Evolutionary conservation across 1,284 basidiomycete genomes (phyloP).

Genomic region (Puccinia hordei): DNA sequence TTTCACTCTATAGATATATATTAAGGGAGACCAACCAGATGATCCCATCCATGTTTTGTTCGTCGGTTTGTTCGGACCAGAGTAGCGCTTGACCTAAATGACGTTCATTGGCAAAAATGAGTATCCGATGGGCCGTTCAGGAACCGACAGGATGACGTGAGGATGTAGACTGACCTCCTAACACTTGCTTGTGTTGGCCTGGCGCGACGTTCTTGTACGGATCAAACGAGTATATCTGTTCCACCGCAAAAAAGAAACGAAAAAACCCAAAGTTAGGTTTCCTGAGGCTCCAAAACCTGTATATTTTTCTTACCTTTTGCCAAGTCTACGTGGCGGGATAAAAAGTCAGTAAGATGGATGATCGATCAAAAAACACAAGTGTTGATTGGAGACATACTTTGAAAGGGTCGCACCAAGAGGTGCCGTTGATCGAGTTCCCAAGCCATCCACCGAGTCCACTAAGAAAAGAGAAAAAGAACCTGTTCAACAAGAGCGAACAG

Average conservation of each 20-base stretch:
- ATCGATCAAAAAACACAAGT: background rate
- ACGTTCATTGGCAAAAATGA: too few relatives aligned
- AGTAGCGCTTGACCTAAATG: slow-evolving; percentile 68
- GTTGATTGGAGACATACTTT: slow-evolving; percentile 59
- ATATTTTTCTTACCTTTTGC: slow-evolving; percentile 64
- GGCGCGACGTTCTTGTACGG: slow-evolving; percentile 67
- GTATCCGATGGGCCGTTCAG: too few relatives aligned
- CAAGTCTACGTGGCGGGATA: slow-evolving; percentile 62
- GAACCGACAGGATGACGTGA: too few relatives aligned
- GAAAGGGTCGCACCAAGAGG: slow-evolving; percentile 73
- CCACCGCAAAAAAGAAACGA: background rate
- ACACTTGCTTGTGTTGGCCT: slow-evolving; percentile 42
- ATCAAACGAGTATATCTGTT: slow-evolving; percentile 71
- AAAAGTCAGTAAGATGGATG: background rate
- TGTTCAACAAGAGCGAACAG: background rate
- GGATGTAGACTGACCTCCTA: slow-evolving; percentile 39
- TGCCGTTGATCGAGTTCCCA: slow-evolving; percentile 65
- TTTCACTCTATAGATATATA: too few relatives aligned
- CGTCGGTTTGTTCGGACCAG: slow-evolving; percentile 76
- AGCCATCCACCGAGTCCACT: slow-evolving; percentile 80
- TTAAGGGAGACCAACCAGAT: slow-evolving; percentile 65
- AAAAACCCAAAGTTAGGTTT: too few relatives aligned
- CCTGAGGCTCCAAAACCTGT: background rate
- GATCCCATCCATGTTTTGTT: slow-evolving; percentile 71
- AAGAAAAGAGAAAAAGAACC: slow-evolving; percentile 60